Evolutionary conservation across 352 stramenopile species (phyloP).

Genomic region (Phytophthora rubi): DNA sequence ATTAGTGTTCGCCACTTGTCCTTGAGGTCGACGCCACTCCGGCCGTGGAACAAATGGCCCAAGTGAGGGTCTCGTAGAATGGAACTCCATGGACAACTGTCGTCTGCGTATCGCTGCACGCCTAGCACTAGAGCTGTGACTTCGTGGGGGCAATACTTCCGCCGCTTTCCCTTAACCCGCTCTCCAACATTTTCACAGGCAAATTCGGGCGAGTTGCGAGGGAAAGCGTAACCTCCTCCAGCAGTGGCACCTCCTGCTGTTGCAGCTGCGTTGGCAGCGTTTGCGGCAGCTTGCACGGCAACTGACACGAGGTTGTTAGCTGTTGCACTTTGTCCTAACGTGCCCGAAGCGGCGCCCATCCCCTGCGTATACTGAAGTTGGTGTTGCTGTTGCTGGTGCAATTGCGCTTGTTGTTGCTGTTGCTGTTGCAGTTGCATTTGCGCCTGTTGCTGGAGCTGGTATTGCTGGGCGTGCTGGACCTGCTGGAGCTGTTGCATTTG

Average conservation of each 20-base stretch:
- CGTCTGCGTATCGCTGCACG: conserved; percentile 85
- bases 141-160: conserved; percentile 87
- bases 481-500: conserved; percentile 42
- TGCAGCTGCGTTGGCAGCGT: conserved; percentile 32
- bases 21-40: conserved; percentile 82
- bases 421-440: conserved; percentile 40
- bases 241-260: conserved; percentile 35
- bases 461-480: conserved; percentile 35
- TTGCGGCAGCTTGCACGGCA: conserved; percentile 47
- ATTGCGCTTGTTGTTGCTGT: conserved; percentile 39
- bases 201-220: conserved; percentile 78
- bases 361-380: conserved; percentile 42
- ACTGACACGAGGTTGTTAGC: conserved; percentile 50
- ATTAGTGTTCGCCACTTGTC: conserved; percentile 88
- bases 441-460: conserved; percentile 34
- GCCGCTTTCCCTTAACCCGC: conserved; percentile 81
- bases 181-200: conserved; percentile 85
- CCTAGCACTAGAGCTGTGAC: conserved; percentile 82
- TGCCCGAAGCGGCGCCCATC: conserved; percentile 30
- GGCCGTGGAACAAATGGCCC: conserved; percentile 77
- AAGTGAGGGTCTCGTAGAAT: conserved; percentile 79
- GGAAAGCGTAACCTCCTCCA: conserved; percentile 57
- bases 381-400: conserved; percentile 45
- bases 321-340: conserved; percentile 39
- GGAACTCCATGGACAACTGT: conserved; percentile 86